Evolutionary conservation across 2,329 filamentous ascomycete species (phyloP), one percentile per base, ranked within the genome.

Genomic region (Claviceps humidiphila): DNA sequence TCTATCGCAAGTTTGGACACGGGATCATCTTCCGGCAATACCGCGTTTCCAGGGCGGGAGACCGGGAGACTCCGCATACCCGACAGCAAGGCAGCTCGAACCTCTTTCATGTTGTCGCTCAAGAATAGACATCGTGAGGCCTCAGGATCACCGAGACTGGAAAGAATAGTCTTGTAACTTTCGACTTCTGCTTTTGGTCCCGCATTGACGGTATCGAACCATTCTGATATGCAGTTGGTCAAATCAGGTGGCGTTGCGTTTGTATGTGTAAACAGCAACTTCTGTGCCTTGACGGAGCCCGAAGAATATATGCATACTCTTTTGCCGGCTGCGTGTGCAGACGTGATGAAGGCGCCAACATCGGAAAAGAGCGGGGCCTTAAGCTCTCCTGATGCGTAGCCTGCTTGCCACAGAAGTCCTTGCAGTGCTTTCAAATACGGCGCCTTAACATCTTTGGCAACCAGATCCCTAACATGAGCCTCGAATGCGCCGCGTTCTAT

Each of bases 131-230:
- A 86, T 52, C 77, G 72, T 11, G 65, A 66, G 17, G 74, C 65
- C 49, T 70, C 59, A 53, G 74, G 69, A 38, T 73, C 68, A 16
- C 78, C 64, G 53, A 63, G 54, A 40, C 60, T 61, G 40, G 63
- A 63, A 47, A 77, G 72, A 58, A 90, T 89, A 59, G 72, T 79
- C 58, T 69, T 66, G 68, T 91, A 93, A 64, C 86, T 90, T 22
- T 64, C 66, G 41, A 68, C 64, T 59, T 88, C 79, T 46, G 75
- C 78, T 72, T 93, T 93, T 52, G 78, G 74, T 1, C 87, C 87
- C 37, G 87, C 87, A 64, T 87, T 91, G 54, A 86, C 78, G 3
- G 87, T 91, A 65, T 93, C 87, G 63, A 88, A 91, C 74, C 81
- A 88, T 58, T 76, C 82, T 45, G 71, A 72, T 54, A 89, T 75